A percentile compares a stretch with the other conserved stretches of the same genome.
Conservation (phyloP, 192 early-diverging fungal genomes). For the Backusella circina region DNA sequence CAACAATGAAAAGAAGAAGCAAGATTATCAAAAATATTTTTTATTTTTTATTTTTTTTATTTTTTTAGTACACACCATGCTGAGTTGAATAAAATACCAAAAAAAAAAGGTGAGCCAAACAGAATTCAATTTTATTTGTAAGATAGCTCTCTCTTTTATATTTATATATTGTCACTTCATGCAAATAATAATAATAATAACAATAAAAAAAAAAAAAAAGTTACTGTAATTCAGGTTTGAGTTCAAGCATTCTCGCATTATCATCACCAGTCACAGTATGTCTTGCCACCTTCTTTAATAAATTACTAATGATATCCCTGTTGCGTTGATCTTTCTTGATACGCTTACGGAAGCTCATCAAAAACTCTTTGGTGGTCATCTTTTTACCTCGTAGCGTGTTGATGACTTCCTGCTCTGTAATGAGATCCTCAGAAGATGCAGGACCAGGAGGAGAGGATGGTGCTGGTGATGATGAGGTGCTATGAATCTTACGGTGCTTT, state of each 20-base stretch:
- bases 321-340: constrained; percentile 51
- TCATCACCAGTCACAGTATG: constrained; percentile 21
- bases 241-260: constrained; percentile 26
- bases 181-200: background rate
- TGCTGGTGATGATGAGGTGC: background rate
- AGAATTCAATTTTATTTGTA: too few species aligned
- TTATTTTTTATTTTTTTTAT: background rate
- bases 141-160: too few species aligned
- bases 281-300: constrained; percentile 47
- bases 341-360: constrained; percentile 57
- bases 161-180: background rate
- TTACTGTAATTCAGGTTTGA: constrained; percentile 25
- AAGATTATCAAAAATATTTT: background rate
- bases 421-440: constrained; percentile 26
- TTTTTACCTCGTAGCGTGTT: constrained; percentile 48
- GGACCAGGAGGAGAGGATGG: background rate
- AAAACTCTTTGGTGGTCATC: constrained; percentile 62
- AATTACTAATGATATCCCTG: constrained; percentile 36
- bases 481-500: background rate
- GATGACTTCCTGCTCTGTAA: constrained; percentile 68
- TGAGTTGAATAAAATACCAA: too few species aligned
- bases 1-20: background rate
- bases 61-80: too few species aligned
- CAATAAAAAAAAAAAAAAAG: background rate
- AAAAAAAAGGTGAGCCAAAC: too few species aligned